Conservation (phyloP, 768 basidiomycete genomes). For the Tricholoma matsutake region DNA sequence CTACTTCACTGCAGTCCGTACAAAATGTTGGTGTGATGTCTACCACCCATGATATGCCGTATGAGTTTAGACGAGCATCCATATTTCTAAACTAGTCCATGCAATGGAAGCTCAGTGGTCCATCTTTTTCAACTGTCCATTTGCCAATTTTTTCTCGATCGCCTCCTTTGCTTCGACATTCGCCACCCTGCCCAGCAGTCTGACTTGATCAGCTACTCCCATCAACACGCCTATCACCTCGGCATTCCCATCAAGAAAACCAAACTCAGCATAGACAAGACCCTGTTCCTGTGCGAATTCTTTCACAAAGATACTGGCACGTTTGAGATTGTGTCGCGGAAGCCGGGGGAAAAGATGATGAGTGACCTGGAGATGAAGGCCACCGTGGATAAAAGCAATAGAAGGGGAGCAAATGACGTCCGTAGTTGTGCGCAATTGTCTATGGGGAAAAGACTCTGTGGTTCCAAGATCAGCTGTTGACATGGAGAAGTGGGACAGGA, state of each 20-base stretch:
- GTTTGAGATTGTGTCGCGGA: slow-evolving; percentile 87
- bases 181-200: slow-evolving; percentile 79
- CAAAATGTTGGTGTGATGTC: slow-evolving; percentile 35
- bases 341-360: slow-evolving; percentile 96
- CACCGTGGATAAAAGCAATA: slow-evolving; percentile 90
- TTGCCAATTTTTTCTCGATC: slow-evolving; percentile 43
- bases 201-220: slow-evolving; percentile 85
- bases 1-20: slow-evolving; percentile 22
- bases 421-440: slow-evolving; percentile 95
- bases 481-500: slow-evolving; percentile 96
- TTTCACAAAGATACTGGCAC: slow-evolving; percentile 82
- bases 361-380: slow-evolving; percentile 96
- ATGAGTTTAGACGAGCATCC: slow-evolving; percentile 19
- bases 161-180: slow-evolving; percentile 67
- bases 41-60: slow-evolving; percentile 33
- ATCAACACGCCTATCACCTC: slow-evolving; percentile 81
- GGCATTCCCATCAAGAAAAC: slow-evolving; percentile 81
- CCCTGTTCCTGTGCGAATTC: slow-evolving; percentile 84
- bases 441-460: slow-evolving; percentile 85
- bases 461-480: slow-evolving; percentile 91
- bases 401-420: slow-evolving; percentile 87
- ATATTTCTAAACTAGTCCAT: neutral
- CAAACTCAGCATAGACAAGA: slow-evolving; percentile 87
- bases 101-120: neutral
- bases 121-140: slow-evolving; percentile 8